Base-by-base conservation (phyloP, 345 rosid genomes). In the Sisymbrium altissimum region DNA sequence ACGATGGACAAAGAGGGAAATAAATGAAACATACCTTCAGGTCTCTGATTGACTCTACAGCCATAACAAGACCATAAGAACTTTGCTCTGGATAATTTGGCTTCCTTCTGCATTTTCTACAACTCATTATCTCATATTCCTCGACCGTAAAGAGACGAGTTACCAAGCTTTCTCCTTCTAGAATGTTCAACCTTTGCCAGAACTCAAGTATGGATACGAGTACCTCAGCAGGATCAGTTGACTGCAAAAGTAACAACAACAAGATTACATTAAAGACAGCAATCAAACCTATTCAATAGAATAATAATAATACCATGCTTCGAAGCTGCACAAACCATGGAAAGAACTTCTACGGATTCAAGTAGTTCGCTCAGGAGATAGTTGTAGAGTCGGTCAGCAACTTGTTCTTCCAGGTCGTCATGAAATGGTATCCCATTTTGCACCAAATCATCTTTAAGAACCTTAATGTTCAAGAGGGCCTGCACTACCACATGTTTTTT, bases 11-110 rank as follows among this genome's bases (percentile, higher is more conserved):
- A 17, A 15, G 13, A 56, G n/a, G 23, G 25, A 19, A 18, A 58
- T 7, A 27, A 46, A 25, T 29, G 27, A 59, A 50, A 17, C 38
- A 21, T 66, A 67, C 78, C 48, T 75, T 75, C 14, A 74, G 18
- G 29, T 75, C 73, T 66, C 73, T 67, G 62, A 75, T 32, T 30
- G 73, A 67, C 58, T 59, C 68, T 30, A 68, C 68, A 59, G 61
- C 60, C 25, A 74, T 7, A 6, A 57, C 67, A 12, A 74, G 1
- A 4, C 68, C 63, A 67, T 67, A 75, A 48, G 68, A 75, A 41
- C 62, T 59, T 59, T 75, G 36, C 44, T 59, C 61, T 38, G 44
- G 73, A 67, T 59, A 75, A 48, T 74, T 57, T 46, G 67, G 21
- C 7, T 38, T 38, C 33, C 19, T 18, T 39, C 35, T 27, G 78